A percentile compares a stretch with the other conserved stretches of the same genome.
phyloP scores from a whole-genome alignment of 2,329 filamentous ascomycete species.

The Dryadomyces quercivorus region DNA sequence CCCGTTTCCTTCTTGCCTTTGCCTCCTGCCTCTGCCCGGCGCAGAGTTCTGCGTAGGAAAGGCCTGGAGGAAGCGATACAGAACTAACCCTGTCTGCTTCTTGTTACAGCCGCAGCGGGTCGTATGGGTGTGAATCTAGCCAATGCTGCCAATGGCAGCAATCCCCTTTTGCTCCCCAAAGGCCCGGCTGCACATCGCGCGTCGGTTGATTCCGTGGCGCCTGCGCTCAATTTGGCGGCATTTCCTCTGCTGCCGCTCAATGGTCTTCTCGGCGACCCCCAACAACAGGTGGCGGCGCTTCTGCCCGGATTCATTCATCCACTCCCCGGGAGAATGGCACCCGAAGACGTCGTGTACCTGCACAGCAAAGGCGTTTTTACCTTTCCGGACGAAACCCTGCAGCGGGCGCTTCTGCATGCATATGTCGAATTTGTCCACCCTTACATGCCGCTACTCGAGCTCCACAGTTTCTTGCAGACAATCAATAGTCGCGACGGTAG shows the following conservation, averaged over 20 bases:
- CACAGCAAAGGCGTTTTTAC: slow-evolving; percentile 73
- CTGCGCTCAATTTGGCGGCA: slow-evolving; percentile 4
- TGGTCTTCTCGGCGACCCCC: slow-evolving; percentile 15
- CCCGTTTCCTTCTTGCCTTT: background rate
- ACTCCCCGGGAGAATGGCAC: slow-evolving; percentile 61
- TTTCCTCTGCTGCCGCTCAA: slow-evolving; percentile 13
- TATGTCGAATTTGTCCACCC: slow-evolving; percentile 88
- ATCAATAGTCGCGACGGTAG: slow-evolving; percentile 57
- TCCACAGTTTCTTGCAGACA: slow-evolving; percentile 45
- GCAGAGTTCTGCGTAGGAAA: background rate
- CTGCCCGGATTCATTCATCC: slow-evolving; percentile 64
- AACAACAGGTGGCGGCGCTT: slow-evolving; percentile 25
- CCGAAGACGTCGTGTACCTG: slow-evolving; percentile 75
- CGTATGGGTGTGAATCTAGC: slow-evolving; percentile 1
- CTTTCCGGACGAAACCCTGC: slow-evolving; percentile 56
- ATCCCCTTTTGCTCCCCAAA: slow-evolving; percentile 7
- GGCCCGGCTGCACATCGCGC: background rate
- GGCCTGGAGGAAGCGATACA: background rate
- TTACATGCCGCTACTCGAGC: slow-evolving; percentile 80
- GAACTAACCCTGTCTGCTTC: background rate
- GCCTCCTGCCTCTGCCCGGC: background rate
- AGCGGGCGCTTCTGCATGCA: slow-evolving; percentile 68
- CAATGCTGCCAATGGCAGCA: background rate
- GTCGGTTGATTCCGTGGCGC: background rate
- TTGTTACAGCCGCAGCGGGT: background rate